Percentiles rank a stretch among this genome's conserved stretches.
Evolutionary conservation across 352 stramenopile species (phyloP).

Genomic region (Hyaloperonospora arabidopsidis): DNA sequence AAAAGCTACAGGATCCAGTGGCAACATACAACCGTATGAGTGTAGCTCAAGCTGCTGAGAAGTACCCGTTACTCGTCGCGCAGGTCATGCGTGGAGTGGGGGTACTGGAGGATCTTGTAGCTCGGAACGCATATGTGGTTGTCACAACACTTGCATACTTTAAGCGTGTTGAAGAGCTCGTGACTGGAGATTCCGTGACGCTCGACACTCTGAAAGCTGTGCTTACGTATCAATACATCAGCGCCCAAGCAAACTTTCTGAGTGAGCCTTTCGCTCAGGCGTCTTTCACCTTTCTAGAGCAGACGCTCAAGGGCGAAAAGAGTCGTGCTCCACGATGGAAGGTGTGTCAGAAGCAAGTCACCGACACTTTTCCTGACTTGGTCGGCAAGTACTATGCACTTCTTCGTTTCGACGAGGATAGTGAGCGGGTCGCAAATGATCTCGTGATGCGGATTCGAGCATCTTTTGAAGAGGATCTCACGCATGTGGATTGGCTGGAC

Average conservation of each 20-base stretch:
- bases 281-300: slow-evolving; percentile 86
- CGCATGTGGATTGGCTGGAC: slow-evolving; percentile 20
- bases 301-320: slow-evolving; percentile 73
- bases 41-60: slow-evolving; percentile 37
- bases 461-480: slow-evolving; percentile 68
- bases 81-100: slow-evolving; percentile 12
- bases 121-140: slow-evolving; percentile 20
- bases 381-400: slow-evolving; percentile 88
- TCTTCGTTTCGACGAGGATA: slow-evolving; percentile 79
- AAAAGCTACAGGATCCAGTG: slow-evolving; percentile 79
- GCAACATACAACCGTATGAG: slow-evolving; percentile 87
- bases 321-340: slow-evolving; percentile 87
- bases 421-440: slow-evolving; percentile 67
- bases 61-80: slow-evolving; percentile 53
- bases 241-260: slow-evolving; percentile 28
- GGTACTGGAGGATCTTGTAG: too few relatives aligned
- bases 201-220: slow-evolving; percentile 36
- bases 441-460: slow-evolving; percentile 84
- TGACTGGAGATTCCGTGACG: slow-evolving; percentile 29
- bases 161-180: slow-evolving; percentile 9
- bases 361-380: slow-evolving; percentile 42
- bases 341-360: slow-evolving; percentile 65
- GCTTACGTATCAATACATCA: slow-evolving; percentile 33
- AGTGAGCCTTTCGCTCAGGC: slow-evolving; percentile 80
- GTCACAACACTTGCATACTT: slow-evolving; percentile 61